A percentile compares a stretch with the other conserved stretches of the same genome.
Conservation (phyloP, 1,284 basidiomycete species). For the Pseudozyma sp. region DNA sequence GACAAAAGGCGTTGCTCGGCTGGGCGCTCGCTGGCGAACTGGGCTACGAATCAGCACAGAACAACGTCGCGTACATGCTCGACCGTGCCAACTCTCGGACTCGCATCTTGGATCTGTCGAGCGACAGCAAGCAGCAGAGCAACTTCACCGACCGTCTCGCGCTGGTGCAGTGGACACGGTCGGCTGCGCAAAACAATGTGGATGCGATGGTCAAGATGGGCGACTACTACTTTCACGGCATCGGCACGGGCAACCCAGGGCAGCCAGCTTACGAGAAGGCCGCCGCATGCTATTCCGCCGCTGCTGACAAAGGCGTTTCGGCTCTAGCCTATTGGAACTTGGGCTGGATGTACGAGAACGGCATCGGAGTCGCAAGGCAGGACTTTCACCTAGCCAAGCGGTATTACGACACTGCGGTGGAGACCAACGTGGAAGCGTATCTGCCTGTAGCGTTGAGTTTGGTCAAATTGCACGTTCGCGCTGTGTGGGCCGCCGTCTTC, state of each 20-base stretch:
- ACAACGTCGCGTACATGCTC: constrained; percentile 91
- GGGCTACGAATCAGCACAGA: constrained; percentile 92
- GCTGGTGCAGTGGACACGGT: constrained; percentile 91
- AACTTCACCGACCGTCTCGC: constrained; percentile 77
- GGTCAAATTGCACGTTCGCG: constrained; percentile 83
- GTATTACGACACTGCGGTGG: constrained; percentile 89
- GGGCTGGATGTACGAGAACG: constrained; percentile 99
- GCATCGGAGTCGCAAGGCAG: constrained; percentile 79
- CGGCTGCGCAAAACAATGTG: constrained; percentile 90
- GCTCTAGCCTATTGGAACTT: constrained; percentile 98
- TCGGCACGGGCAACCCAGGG: constrained; percentile 70
- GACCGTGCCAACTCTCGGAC: constrained; percentile 74
- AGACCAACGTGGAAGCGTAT: constrained; percentile 87
- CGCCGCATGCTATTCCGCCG: constrained; percentile 90
- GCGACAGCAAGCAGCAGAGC: constrained; percentile 11
- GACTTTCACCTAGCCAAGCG: constrained; percentile 98
- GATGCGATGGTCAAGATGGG: constrained; percentile 91
- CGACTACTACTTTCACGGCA: constrained; percentile 87
- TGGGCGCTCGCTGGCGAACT: constrained; percentile 88
- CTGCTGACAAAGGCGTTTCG: constrained; percentile 85
- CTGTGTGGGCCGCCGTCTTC: constrained; percentile 75
- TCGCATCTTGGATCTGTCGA: constrained; percentile 16
- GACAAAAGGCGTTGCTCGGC: constrained; percentile 56
- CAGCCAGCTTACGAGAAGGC: constrained; percentile 82
- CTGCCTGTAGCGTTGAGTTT: constrained; percentile 86